Percentiles rank a stretch among this genome's conserved stretches.
Evolutionary conservation across 1,139 yeast genomes (phyloP).

Genomic region (Nadsonia starkeyi-henricii): DNA sequence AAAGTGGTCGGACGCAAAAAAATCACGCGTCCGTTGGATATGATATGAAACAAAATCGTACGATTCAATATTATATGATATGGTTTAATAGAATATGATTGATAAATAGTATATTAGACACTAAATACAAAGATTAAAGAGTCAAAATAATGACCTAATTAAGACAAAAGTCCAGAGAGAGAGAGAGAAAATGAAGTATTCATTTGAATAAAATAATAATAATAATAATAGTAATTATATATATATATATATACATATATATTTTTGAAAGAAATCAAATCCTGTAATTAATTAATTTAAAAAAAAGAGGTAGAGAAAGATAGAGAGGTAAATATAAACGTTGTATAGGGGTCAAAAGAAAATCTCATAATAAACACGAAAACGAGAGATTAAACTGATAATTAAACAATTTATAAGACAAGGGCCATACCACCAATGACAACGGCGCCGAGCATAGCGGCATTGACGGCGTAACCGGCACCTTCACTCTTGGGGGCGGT

Average conservation of each 20-base stretch:
- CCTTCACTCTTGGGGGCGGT: conserved; percentile 6
- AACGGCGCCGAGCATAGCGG: conserved; percentile 50
- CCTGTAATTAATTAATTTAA: neutral
- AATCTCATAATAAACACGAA: neutral
- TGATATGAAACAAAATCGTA: no score
- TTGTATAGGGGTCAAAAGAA: neutral
- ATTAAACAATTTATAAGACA: conserved; percentile 30
- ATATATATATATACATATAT: neutral
- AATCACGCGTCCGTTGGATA: no score
- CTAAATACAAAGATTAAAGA: neutral
- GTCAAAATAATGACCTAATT: neutral
- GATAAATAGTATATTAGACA: neutral
- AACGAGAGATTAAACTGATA: neutral
- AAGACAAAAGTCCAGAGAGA: neutral
- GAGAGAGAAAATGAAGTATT: neutral
- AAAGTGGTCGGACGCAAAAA: no score
- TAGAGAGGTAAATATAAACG: no score
- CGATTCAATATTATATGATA: no score
- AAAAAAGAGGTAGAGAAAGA: neutral
- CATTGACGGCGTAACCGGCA: conserved; percentile 6
- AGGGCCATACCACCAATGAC: conserved; percentile 55
- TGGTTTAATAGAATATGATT: no score
- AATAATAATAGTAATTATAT: conserved; percentile 1
- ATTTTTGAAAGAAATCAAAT: neutral
- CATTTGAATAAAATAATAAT: conserved; percentile 3